Evolutionary conservation across 1,284 basidiomycete genomes (phyloP).

Genomic region (Puccinia triticina): DNA sequence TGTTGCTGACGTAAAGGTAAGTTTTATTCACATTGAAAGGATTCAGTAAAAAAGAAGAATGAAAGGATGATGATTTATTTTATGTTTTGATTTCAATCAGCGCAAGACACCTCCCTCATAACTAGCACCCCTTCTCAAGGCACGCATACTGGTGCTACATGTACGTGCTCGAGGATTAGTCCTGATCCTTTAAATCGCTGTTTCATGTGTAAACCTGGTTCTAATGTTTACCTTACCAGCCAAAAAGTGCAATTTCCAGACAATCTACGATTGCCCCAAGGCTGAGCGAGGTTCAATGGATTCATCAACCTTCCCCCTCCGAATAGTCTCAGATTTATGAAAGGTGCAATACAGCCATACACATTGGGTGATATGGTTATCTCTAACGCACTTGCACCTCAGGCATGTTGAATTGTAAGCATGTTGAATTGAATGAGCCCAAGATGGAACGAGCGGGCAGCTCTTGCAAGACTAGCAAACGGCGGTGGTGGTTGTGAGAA

Average conservation of each 20-base stretch:
- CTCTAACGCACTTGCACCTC: not conserved
- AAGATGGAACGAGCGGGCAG: slow-evolving; percentile 56
- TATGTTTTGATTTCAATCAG: slow-evolving; percentile 16
- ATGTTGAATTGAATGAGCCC: slow-evolving; percentile 63
- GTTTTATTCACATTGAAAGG: not conserved
- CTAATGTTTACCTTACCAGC: not conserved
- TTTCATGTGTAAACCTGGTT: not conserved
- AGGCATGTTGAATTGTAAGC: slow-evolving; percentile 62
- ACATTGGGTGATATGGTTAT: not conserved
- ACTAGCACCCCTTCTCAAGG: slow-evolving; percentile 1
- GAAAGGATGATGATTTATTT: not conserved
- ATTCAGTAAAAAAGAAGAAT: not conserved
- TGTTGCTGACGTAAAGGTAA: slow-evolving; percentile 30
- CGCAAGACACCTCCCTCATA: slow-evolving; percentile 36
- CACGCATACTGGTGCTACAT: slow-evolving; percentile 32
- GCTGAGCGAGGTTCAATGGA: slow-evolving; percentile 24
- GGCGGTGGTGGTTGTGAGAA: too few relatives aligned
- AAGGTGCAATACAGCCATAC: not conserved
- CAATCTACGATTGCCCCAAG: slow-evolving; percentile 28
- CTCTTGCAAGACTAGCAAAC: slow-evolving; percentile 62
- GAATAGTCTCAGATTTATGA: slow-evolving; percentile 26
- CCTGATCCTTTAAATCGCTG: not conserved
- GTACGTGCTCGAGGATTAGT: slow-evolving; percentile 5
- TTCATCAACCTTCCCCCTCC: slow-evolving; percentile 21
- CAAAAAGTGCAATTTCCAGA: slow-evolving; percentile 37